A percentile compares a stretch with the other conserved stretches of the same genome.
Conservation (phyloP, 2,329 filamentous ascomycete genomes). For the Beauveria scarabaeidicola region DNA sequence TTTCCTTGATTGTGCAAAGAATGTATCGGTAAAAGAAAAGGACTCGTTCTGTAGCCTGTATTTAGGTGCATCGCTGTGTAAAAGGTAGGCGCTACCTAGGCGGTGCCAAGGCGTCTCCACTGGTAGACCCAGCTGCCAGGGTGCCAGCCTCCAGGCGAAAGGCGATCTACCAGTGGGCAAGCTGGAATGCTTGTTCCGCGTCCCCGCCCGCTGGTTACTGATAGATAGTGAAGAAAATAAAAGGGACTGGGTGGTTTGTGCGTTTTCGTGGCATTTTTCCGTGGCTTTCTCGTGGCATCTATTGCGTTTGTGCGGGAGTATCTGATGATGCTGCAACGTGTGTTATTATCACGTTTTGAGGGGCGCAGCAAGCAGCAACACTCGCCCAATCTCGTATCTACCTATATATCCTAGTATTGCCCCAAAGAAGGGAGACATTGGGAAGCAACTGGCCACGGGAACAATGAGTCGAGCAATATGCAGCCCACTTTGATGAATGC, state of each 20-base stretch:
- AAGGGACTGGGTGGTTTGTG: neutral
- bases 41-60: too few relatives aligned
- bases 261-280: neutral
- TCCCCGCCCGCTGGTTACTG: neutral
- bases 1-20: too few relatives aligned
- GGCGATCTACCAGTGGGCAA: constrained; percentile 2
- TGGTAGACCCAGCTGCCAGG: neutral
- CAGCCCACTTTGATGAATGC: too few relatives aligned
- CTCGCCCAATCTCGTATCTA: neutral
- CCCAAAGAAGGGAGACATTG: too few relatives aligned
- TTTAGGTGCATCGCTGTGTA: too few relatives aligned
- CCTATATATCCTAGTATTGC: too few relatives aligned
- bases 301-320: neutral
- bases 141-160: neutral
- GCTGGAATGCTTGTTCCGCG: constrained; percentile 2
- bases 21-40: too few relatives aligned
- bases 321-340: neutral
- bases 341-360: neutral
- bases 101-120: neutral
- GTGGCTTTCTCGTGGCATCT: too few relatives aligned
- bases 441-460: too few relatives aligned
- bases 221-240: neutral
- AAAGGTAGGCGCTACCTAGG: neutral
- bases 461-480: too few relatives aligned
- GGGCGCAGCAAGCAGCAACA: neutral